Conservation (phyloP, 192 early-diverging fungal genomes). For the Backusella westeae region DNA sequence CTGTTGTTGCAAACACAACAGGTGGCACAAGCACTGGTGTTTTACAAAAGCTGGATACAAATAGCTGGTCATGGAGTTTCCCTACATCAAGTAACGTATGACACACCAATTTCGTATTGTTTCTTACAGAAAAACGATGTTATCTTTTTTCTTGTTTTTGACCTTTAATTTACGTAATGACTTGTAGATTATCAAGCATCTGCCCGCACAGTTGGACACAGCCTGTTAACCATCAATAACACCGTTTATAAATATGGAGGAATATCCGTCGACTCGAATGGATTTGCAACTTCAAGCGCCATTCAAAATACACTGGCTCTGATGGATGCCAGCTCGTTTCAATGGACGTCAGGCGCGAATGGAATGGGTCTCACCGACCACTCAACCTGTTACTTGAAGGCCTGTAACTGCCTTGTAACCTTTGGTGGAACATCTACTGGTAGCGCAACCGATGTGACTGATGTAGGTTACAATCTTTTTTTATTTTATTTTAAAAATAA, state of each 20-base stretch:
- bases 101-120: background rate
- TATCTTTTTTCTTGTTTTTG: background rate
- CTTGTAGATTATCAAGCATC: conserved; percentile 9
- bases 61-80: conserved; percentile 44
- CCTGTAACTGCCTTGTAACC: conserved; percentile 51
- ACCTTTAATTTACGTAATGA: conserved; percentile 6
- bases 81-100: conserved; percentile 43
- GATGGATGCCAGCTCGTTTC: conserved; percentile 25
- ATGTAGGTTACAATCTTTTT: conserved; percentile 4
- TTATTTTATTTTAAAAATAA: background rate
- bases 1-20: conserved; percentile 44
- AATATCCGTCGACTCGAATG: conserved; percentile 23
- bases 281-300: conserved; percentile 1
- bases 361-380: conserved; percentile 32
- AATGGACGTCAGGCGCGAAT: conserved; percentile 28
- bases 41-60: conserved; percentile 42
- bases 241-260: conserved; percentile 41
- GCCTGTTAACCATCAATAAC: conserved; percentile 56
- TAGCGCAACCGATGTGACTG: conserved; percentile 45
- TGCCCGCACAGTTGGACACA: conserved; percentile 44
- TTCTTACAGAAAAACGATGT: background rate
- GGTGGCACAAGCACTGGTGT: conserved; percentile 14
- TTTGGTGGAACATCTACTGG: conserved; percentile 65
- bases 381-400: conserved; percentile 31
- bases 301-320: conserved; percentile 31